Evolutionary conservation across 2,329 filamentous ascomycete genomes (phyloP).

Genomic region (Diatrype stigma): DNA sequence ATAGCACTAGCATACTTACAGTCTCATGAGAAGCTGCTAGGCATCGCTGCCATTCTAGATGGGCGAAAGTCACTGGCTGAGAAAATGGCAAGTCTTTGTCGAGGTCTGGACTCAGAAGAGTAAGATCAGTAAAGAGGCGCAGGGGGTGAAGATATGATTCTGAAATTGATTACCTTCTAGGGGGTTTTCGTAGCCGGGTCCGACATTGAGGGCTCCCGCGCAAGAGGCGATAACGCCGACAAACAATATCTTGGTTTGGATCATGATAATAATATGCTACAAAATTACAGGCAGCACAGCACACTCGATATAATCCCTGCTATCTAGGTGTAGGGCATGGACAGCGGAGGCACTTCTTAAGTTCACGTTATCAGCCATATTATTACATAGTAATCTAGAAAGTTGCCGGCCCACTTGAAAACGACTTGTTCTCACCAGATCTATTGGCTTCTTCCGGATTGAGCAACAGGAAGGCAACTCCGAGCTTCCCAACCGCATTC

Average conservation of each 20-base stretch:
- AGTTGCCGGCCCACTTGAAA: no score
- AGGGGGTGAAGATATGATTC: no score
- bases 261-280: neutral
- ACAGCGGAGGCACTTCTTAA: no score
- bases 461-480: no score
- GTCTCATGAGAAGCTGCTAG: slow-evolving; percentile 2
- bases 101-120: neutral
- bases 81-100: slow-evolving; percentile 4
- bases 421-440: no score
- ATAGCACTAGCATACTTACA: neutral
- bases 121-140: no score
- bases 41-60: slow-evolving; percentile 5
- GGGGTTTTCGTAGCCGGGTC: neutral
- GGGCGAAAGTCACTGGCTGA: slow-evolving; percentile 5
- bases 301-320: neutral
- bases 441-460: no score
- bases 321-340: no score
- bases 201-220: neutral
- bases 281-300: neutral
- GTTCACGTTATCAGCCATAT: no score
- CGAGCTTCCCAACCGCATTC: no score
- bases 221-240: neutral
- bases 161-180: neutral
- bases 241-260: neutral
- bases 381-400: no score